These are phyloP conservation scores for Hysterium pulicare DNA, from an alignment of 2,329 filamentous ascomycete genomes.

Conservation along the genomic window DNA sequence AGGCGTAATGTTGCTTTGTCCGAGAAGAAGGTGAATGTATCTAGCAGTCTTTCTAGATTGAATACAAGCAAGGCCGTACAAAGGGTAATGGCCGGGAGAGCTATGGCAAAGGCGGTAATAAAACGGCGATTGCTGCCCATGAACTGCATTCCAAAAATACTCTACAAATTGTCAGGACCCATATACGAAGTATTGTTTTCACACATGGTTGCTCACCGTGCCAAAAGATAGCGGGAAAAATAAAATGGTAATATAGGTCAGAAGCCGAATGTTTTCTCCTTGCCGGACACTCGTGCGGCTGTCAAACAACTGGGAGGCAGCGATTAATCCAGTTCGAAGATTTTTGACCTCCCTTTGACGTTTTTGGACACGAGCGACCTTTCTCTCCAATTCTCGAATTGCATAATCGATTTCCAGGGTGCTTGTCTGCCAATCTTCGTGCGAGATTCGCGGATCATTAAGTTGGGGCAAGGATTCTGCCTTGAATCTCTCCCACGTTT, in stretches of 20 bases:
- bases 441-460: not conserved
- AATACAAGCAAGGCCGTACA: conserved; percentile 1
- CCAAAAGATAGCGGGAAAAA: conserved; percentile 17
- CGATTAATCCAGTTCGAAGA: conserved; percentile 1
- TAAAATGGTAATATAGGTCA: conserved; percentile 17
- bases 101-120: not conserved
- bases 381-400: not conserved
- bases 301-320: conserved; percentile 14
- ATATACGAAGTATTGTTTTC: too few relatives aligned
- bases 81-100: conserved; percentile 1
- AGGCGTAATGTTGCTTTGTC: not conserved
- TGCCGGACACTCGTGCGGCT: conserved; percentile 16
- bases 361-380: conserved; percentile 1
- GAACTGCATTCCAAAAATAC: conserved; percentile 4
- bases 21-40: not conserved
- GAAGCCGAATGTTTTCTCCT: conserved; percentile 17
- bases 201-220: conserved; percentile 9
- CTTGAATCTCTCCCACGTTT: conserved; percentile 4
- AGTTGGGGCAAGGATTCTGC: conserved; percentile 1
- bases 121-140: not conserved
- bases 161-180: not conserved
- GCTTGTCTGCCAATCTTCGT: not conserved
- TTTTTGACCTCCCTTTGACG: conserved; percentile 2
- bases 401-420: conserved; percentile 1
- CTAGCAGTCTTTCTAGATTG: conserved; percentile 1